A percentile compares a stretch with the other conserved stretches of the same genome.
phyloP scores from a whole-genome alignment of 345 rosid species.

The Draba incana region DNA sequence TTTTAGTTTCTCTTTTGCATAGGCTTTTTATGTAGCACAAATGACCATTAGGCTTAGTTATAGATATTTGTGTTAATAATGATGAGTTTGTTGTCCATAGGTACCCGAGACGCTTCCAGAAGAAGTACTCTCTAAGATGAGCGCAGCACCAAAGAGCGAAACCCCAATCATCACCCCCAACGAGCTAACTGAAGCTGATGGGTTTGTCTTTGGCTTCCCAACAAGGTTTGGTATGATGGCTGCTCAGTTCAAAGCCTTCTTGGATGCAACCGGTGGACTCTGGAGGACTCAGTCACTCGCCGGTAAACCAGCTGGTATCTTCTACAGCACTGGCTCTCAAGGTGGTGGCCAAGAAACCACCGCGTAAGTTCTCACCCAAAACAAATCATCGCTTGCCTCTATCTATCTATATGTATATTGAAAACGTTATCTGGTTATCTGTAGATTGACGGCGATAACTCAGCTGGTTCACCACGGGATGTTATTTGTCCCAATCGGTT shows the following conservation, averaged over 20 bases:
- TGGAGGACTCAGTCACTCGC: constrained; percentile 97
- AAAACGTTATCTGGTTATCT: constrained; percentile 4
- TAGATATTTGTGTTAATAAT: neutral
- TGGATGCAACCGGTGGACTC: constrained; percentile 92
- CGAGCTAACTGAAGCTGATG: constrained; percentile 91
- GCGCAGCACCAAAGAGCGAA: constrained; percentile 89
- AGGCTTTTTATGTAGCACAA: neutral
- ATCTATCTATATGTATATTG: neutral
- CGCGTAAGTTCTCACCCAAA: constrained; percentile 57
- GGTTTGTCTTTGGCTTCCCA: constrained; percentile 88
- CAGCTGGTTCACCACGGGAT: constrained; percentile 98
- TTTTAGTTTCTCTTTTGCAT: neutral
- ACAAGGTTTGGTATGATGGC: constrained; percentile 99
- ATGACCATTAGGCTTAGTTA: neutral
- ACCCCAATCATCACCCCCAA: constrained; percentile 71
- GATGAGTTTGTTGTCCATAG: constrained; percentile 43
- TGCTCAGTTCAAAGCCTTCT: constrained; percentile 95
- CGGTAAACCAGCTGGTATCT: constrained; percentile 95
- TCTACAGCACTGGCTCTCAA: constrained; percentile 97
- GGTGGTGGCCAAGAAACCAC: constrained; percentile 99
- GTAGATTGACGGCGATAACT: constrained; percentile 90
- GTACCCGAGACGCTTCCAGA: constrained; percentile 90
- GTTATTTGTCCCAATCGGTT: constrained; percentile 88
- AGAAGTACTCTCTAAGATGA: constrained; percentile 82
- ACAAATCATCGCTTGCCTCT: constrained; percentile 6